Conservation (phyloP, 2,329 filamentous ascomycete genomes). For the Gnomoniopsis sp. region DNA sequence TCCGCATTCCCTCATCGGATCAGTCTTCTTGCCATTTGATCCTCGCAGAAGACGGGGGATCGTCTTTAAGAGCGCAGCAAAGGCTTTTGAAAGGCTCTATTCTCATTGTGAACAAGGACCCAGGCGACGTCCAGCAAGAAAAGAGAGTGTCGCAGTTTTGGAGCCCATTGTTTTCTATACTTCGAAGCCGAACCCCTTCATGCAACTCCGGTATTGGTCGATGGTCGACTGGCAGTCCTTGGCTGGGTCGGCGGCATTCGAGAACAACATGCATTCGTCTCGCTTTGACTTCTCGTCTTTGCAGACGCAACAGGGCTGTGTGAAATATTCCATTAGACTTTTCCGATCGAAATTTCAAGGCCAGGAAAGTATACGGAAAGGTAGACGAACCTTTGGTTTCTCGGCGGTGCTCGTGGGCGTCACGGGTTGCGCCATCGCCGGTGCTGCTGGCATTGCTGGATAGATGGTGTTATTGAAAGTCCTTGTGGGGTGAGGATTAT, state of each 20-base stretch:
- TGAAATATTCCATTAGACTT: neutral
- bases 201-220: conserved; percentile 83
- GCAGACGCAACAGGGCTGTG: conserved; percentile 94
- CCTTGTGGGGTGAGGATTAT: neutral
- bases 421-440: neutral
- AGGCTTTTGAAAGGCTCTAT: too few relatives aligned
- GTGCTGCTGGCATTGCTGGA: conserved; percentile 13
- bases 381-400: conserved; percentile 16
- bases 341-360: neutral
- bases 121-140: too few relatives aligned
- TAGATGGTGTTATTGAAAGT: neutral
- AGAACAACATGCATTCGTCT: conserved; percentile 99
- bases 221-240: conserved; percentile 81
- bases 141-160: neutral
- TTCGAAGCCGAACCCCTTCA: conserved; percentile 90
- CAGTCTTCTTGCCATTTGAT: too few relatives aligned
- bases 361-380: too few relatives aligned
- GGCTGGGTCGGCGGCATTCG: conserved; percentile 75
- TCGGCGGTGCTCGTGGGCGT: neutral
- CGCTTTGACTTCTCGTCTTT: conserved; percentile 88
- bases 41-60: too few relatives aligned
- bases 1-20: too few relatives aligned
- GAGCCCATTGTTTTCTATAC: conserved; percentile 35
- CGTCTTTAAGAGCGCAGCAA: too few relatives aligned
- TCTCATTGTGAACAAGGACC: too few relatives aligned